phyloP scores from a whole-genome alignment of 495 filamentous ascomycete genomes.

The Podospora pseudoanserina region DNA sequence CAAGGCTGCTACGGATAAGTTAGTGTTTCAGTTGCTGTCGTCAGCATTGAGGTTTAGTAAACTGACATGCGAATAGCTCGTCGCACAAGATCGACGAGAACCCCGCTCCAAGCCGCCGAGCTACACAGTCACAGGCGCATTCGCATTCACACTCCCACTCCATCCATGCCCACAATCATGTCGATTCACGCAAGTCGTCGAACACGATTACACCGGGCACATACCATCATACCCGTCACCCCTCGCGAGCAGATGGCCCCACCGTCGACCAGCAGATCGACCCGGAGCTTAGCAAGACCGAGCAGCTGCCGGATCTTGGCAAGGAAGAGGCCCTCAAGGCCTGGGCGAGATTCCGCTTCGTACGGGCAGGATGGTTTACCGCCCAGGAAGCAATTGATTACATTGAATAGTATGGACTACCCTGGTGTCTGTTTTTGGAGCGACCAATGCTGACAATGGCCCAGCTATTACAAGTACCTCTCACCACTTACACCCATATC shows the following conservation, averaged over 20 bases:
- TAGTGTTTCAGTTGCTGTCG: constrained; percentile 11
- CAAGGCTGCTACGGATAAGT: constrained; percentile 63
- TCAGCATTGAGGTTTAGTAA: constrained; percentile 7
- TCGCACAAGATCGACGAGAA: constrained; percentile 28
- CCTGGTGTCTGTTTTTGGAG: neutral
- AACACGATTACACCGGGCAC: constrained; percentile 16
- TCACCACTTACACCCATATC: constrained; percentile 89
- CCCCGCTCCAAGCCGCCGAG: constrained; percentile 12
- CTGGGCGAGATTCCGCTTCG: constrained; percentile 88
- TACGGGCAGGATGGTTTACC: constrained; percentile 93
- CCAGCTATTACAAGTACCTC: constrained; percentile 82
- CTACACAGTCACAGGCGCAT: neutral
- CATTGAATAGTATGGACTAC: constrained; percentile 70
- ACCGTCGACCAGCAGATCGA: constrained; percentile 33
- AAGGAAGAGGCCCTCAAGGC: constrained; percentile 69
- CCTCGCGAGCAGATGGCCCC: constrained; percentile 21
- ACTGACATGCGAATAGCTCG: constrained; percentile 23
- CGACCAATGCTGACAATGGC: neutral
- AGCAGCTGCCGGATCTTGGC: constrained; percentile 42
- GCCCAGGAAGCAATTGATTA: constrained; percentile 89
- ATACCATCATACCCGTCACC: constrained; percentile 24
- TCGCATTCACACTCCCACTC: constrained; percentile 17
- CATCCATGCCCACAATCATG: constrained; percentile 20
- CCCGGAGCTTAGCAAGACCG: constrained; percentile 35
- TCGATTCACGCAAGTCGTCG: constrained; percentile 22